Base-by-base conservation (phyloP, 495 filamentous ascomycete genomes). In the Xylaria telfairii region DNA sequence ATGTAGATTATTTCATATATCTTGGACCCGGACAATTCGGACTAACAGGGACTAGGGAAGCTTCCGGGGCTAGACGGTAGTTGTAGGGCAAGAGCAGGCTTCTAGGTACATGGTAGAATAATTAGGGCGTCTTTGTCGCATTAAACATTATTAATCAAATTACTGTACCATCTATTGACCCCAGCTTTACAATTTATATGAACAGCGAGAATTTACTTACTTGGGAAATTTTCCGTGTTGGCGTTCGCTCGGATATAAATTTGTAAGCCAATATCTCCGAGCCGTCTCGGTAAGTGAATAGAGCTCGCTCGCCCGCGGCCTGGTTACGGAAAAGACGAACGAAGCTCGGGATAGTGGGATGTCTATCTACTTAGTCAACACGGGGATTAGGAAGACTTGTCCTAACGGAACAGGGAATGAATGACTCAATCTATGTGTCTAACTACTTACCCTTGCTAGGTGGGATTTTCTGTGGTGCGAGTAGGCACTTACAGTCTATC, bases 371-470 rank as follows among this genome's bases (percentile, higher is more conserved):
- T 4, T 53, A 53, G 49, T 30, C 51, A 54, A 54, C 21, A 15
- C 26, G 51, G 51, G 12, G 51, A 59, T 37, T 59, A 37, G 28
- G 54, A 8, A 34, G 54, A 13, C 51, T 12, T 54, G 37, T 59
- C 30, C 28, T 12, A 59, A 59, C 6, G 28, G 17, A n/a, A 37
- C 28, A 8, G 30, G 54, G 17, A 59, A 9, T 37, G 30, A 37
- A 19, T 32, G 54, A 37, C 54, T 37, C 28, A 0, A 37, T 59
- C 54, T 59, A 37, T 10, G 24, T 54, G 17, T 10, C 24, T 59
- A 37, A 37, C 51, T 30, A 46, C 54, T 13, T 59, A 59, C 54
- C 54, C 54, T 59, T 59, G 28, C 32, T 12, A 59, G 28, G 30
- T 37, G 7, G 13, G 28, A 34, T 37, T 34, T n/a, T 37, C 17